Conservation (phyloP, 495 filamentous ascomycete species). For the Hyaloscypha hepaticicola region DNA sequence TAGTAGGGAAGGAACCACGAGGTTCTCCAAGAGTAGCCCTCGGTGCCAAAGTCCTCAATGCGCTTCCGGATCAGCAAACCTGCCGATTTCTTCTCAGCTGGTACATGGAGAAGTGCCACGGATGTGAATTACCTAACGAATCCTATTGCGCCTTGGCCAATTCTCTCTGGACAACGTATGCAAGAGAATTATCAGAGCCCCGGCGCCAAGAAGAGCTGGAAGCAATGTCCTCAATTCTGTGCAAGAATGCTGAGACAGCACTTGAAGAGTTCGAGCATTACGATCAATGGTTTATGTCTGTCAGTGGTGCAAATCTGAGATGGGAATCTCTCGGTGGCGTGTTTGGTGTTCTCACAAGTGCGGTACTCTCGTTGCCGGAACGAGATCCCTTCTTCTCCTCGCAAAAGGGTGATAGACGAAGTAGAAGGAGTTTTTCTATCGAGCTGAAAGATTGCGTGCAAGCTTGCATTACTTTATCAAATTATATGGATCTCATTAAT, state of each 20-base stretch:
- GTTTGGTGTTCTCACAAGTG: conserved; percentile 18
- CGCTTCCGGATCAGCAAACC: conserved; percentile 25
- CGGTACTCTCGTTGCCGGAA: conserved; percentile 20
- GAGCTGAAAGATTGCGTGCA: conserved; percentile 32
- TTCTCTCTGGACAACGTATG: conserved; percentile 27
- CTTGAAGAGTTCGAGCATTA: conserved; percentile 30
- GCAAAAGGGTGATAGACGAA: conserved; percentile 20
- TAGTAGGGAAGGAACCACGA: conserved; percentile 16
- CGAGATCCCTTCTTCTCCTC: conserved; percentile 30
- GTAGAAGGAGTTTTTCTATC: conserved; percentile 21
- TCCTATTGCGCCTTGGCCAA: conserved; percentile 10
- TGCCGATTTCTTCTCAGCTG: conserved; percentile 28
- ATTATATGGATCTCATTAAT: conserved; percentile 32
- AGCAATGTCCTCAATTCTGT: conserved; percentile 16
- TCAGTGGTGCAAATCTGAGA: conserved; percentile 27
- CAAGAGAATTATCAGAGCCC: conserved; percentile 16
- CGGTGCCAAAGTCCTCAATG: conserved; percentile 24
- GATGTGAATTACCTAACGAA: conserved; percentile 14
- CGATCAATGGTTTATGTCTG: conserved; percentile 23
- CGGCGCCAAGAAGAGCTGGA: conserved; percentile 21
- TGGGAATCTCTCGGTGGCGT: conserved; percentile 30
- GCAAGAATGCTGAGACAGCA: conserved; percentile 26
- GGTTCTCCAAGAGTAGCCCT: conserved; percentile 22
- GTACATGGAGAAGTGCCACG: conserved; percentile 23
- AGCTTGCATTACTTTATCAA: conserved; percentile 28